phyloP scores from a whole-genome alignment of 208 protist genomes.

The Willaertia magna region DNA sequence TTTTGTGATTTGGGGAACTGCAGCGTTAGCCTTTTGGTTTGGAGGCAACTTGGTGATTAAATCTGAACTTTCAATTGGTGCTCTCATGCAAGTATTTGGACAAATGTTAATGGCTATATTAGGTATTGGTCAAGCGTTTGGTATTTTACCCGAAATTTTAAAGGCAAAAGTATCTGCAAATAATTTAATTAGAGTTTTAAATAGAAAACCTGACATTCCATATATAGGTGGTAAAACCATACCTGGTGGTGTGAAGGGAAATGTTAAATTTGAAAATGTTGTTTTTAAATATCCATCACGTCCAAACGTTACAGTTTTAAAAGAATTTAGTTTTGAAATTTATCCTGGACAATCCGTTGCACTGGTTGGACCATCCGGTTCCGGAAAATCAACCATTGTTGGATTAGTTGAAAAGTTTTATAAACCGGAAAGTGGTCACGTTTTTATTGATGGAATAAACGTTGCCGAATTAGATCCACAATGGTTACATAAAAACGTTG shows the following conservation, averaged over 20 bases:
- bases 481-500: constrained; percentile 47
- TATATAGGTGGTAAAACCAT: neutral
- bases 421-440: constrained; percentile 35
- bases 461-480: constrained; percentile 41
- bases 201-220: neutral
- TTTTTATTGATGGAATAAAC: constrained; percentile 48
- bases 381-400: neutral
- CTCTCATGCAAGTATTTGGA: neutral
- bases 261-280: neutral
- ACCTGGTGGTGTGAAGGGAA: neutral
- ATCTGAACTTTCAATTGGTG: neutral
- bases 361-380: constrained; percentile 10
- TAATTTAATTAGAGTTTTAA: neutral
- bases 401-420: constrained; percentile 54
- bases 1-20: neutral
- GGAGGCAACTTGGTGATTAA: neutral
- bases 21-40: neutral
- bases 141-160: neutral
- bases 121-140: neutral
- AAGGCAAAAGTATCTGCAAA: neutral
- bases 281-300: constrained; percentile 1
- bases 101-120: neutral
- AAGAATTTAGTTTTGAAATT: constrained; percentile 10
- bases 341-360: neutral
- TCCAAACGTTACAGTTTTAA: neutral